phyloP scores from a whole-genome alignment of 177 flowering plant genomes.

The Vitis hybrid region DNA sequence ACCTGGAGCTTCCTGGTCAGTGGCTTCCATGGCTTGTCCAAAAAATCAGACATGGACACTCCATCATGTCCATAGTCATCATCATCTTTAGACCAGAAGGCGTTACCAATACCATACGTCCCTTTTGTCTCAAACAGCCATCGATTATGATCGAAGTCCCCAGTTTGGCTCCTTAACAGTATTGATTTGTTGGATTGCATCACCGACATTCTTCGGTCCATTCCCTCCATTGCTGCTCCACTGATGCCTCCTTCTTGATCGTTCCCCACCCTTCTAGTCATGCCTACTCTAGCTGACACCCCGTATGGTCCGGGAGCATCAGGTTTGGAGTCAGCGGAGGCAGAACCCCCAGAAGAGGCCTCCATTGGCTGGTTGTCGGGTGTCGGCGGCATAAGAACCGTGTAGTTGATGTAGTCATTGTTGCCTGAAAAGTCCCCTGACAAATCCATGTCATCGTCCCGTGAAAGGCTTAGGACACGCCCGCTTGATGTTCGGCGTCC shows the following conservation, averaged over 20 bases:
- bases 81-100: conserved; percentile 59
- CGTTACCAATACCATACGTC: conserved; percentile 83
- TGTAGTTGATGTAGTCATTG: conserved; percentile 67
- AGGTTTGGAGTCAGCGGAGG: conserved; percentile 31
- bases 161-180: conserved; percentile 71
- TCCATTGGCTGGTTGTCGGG: conserved; percentile 82
- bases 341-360: conserved; percentile 2
- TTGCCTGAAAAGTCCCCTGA: conserved; percentile 49
- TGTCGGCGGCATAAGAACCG: conserved; percentile 87
- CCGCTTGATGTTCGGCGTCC: conserved; percentile 73
- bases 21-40: conserved; percentile 97
- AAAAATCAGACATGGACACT: conserved; percentile 65
- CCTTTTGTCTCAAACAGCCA: conserved; percentile 89
- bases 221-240: conserved; percentile 11
- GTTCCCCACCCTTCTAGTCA: conserved; percentile 6
- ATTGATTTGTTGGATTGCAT: conserved; percentile 65
- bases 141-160: conserved; percentile 85
- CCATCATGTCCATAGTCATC: conserved; percentile 37
- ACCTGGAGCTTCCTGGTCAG: conserved; percentile 69
- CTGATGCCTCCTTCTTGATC: conserved; percentile 14
- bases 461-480: conserved; percentile 63
- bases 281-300: conserved; percentile 15
- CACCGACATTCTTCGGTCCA: conserved; percentile 61
- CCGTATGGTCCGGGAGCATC: conserved; percentile 27
- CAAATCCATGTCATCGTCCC: conserved; percentile 72